Conservation (phyloP, 345 rosid genomes). For the Eucalyptus erythrocorys region DNA sequence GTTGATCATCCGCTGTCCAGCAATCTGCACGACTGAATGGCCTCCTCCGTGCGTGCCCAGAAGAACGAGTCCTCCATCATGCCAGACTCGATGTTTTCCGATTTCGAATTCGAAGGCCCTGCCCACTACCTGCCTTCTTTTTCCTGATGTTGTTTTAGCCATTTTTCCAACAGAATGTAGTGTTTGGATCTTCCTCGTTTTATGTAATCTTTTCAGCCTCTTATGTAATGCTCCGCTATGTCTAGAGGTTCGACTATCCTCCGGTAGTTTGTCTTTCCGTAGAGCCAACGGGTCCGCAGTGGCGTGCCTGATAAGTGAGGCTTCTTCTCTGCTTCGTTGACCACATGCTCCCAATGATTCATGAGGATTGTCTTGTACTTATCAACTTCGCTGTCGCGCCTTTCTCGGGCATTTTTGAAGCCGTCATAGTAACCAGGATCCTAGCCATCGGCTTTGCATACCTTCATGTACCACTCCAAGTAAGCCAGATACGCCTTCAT, state of each 20-base stretch:
- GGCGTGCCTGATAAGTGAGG: conserved; percentile 25
- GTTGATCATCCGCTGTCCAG: neutral
- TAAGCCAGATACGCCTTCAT: conserved; percentile 25
- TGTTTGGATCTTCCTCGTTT: conserved; percentile 4
- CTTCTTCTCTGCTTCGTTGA: conserved; percentile 34
- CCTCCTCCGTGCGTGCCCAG: conserved; percentile 74
- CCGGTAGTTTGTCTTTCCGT: conserved; percentile 33
- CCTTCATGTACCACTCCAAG: conserved; percentile 55
- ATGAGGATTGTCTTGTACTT: conserved; percentile 12
- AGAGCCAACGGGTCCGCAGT: conserved; percentile 20
- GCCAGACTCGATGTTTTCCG: no score
- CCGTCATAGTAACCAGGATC: conserved; percentile 47
- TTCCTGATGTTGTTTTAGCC: conserved; percentile 11
- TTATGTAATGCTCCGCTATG: conserved; percentile 36
- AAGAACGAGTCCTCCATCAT: conserved; percentile 63
- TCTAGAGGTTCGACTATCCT: conserved; percentile 74
- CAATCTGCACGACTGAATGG: conserved; percentile 5
- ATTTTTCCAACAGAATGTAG: conserved; percentile 31
- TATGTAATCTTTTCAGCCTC: neutral
- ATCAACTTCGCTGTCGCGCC: neutral
- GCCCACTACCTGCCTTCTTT: no score
- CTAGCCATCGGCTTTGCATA: neutral
- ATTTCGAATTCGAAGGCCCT: no score
- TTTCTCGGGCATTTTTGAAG: neutral
- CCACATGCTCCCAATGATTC: conserved; percentile 31